These are phyloP conservation scores for Monilinia laxa DNA, from an alignment of 2,329 filamentous ascomycete genomes.

Conservation along the genomic window DNA sequence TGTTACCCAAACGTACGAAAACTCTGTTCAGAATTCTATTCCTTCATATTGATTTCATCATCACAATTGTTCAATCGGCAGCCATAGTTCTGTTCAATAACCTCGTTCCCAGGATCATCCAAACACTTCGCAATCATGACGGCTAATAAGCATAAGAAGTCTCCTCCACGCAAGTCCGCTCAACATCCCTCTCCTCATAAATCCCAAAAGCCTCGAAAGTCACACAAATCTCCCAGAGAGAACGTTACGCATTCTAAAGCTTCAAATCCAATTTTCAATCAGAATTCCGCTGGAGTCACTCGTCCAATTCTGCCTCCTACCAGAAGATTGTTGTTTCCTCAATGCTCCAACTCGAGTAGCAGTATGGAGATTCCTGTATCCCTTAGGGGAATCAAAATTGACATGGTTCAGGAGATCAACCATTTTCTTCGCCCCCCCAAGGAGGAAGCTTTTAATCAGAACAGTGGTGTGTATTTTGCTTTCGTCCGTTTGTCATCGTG, in stretches of 20 bases:
- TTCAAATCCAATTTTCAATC: background rate
- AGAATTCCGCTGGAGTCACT: background rate
- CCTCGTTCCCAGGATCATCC: background rate
- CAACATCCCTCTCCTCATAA: background rate
- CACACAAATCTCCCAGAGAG: background rate
- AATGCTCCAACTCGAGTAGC: background rate
- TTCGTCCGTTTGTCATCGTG: no score
- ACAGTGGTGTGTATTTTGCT: background rate
- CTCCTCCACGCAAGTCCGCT: background rate
- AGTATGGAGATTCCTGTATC: background rate
- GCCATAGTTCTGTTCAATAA: background rate
- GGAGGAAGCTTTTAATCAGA: background rate
- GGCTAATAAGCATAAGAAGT: background rate
- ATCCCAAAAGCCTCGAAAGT: background rate
- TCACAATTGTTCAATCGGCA: background rate
- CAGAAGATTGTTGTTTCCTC: background rate
- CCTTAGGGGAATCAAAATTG: no score
- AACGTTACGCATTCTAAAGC: background rate
- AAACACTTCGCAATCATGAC: background rate
- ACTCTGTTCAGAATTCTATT: background rate
- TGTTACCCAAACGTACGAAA: background rate
- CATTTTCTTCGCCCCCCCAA: no score
- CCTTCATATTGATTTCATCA: background rate
- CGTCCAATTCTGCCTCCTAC: slow-evolving; percentile 1
- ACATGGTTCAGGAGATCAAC: no score